These are phyloP conservation scores for Botrytis fragariae DNA, from an alignment of 2,329 filamentous ascomycete genomes.

Conservation along the genomic window DNA sequence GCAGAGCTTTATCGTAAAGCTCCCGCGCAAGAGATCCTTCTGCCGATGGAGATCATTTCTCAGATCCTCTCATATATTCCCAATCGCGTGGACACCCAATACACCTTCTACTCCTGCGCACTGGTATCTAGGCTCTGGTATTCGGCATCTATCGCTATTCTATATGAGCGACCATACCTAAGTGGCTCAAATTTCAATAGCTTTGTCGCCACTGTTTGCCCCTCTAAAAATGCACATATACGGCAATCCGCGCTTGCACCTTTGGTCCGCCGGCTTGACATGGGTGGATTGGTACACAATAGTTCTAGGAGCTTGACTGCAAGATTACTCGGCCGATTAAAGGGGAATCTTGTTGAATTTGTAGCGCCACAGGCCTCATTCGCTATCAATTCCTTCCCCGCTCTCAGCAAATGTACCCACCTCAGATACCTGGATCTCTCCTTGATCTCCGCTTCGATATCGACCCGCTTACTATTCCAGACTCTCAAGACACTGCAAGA, in stretches of 20 bases:
- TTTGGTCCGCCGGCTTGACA: conserved; percentile 37
- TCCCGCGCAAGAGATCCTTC: conserved; percentile 30
- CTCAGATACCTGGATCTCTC: conserved; percentile 37
- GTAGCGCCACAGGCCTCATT: conserved; percentile 39
- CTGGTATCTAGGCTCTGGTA: conserved; percentile 39
- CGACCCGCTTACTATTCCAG: conserved; percentile 36
- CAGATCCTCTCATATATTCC: conserved; percentile 37
- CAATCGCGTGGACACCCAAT: conserved; percentile 25
- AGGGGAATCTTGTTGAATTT: conserved; percentile 38
- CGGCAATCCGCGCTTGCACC: conserved; percentile 33
- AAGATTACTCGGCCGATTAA: conserved; percentile 37
- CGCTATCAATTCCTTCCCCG: conserved; percentile 39
- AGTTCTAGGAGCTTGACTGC: conserved; percentile 36
- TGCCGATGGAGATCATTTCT: conserved; percentile 37
- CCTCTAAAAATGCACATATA: conserved; percentile 40
- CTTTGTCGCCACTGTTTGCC: conserved; percentile 39
- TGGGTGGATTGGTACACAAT: conserved; percentile 39
- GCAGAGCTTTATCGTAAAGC: conserved; percentile 6
- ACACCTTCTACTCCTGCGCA: conserved; percentile 34
- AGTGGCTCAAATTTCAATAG: conserved; percentile 35
- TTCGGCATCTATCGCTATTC: conserved; percentile 28
- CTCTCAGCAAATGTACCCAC: conserved; percentile 37
- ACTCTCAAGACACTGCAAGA: conserved; percentile 34
- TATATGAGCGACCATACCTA: conserved; percentile 36
- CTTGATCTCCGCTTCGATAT: conserved; percentile 37